phyloP scores from a whole-genome alignment of 73 alveolate species.

The Breviolum minutum region DNA sequence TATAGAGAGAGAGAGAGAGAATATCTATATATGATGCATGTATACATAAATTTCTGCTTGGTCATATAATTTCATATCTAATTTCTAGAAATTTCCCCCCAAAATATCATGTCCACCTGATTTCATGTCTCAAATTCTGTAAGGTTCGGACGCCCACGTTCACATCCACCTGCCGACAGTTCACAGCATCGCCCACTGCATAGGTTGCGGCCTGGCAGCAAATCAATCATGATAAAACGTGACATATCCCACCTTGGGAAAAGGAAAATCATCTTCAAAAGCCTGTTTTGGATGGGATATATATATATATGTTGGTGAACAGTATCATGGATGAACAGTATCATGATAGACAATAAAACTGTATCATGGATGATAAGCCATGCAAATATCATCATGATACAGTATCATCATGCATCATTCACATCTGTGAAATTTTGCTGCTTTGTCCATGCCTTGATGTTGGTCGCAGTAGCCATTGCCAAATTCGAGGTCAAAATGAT shows the following conservation, averaged over 20 bases:
- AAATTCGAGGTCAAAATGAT: constrained; percentile 26
- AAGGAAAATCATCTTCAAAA: too few species aligned
- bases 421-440: too few species aligned
- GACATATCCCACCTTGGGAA: too few species aligned
- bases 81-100: neutral
- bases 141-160: constrained; percentile 64
- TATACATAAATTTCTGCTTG: neutral
- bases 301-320: neutral
- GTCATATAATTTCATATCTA: neutral
- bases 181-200: constrained; percentile 68
- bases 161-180: constrained; percentile 82
- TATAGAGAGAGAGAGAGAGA: too few species aligned
- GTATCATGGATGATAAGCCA: too few species aligned
- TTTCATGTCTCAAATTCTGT: too few species aligned
- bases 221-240: too few species aligned
- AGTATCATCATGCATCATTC: too few species aligned
- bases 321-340: neutral
- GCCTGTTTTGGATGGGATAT: neutral
- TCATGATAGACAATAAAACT: too few species aligned
- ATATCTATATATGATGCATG: too few species aligned
- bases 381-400: too few species aligned
- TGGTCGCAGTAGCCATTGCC: constrained; percentile 46
- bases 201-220: constrained; percentile 68
- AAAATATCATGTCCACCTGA: neutral
- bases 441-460: constrained; percentile 50